Evolutionary conservation across 2,329 filamentous ascomycete genomes (phyloP).

Genomic region (Monosporascus sp.): DNA sequence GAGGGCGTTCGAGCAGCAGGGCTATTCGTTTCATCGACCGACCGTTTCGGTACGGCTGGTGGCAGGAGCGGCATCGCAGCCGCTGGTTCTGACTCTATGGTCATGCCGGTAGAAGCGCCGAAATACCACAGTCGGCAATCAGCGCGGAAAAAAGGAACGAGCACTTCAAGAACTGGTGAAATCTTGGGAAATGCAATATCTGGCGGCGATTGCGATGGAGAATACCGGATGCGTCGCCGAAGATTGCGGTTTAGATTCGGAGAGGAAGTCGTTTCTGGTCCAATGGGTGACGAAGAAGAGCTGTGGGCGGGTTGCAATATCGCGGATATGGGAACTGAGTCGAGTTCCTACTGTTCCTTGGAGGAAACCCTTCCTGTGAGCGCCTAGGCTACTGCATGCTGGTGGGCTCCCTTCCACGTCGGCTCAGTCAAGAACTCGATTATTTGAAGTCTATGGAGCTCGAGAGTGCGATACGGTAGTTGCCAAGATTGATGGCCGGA

Average conservation of each 20-base stretch:
- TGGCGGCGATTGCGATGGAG: neutral
- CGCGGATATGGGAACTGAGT: neutral
- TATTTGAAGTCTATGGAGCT: neutral
- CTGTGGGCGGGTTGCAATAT: neutral
- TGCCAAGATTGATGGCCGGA: neutral
- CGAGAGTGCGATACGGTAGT: neutral
- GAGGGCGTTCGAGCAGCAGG: constrained; percentile 29
- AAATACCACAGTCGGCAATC: constrained; percentile 10
- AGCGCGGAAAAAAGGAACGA: neutral
- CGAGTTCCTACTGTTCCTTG: neutral
- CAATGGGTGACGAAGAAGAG: neutral
- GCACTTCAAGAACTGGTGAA: neutral
- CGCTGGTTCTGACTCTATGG: constrained; percentile 25
- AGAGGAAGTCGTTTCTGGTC: neutral
- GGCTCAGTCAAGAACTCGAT: neutral
- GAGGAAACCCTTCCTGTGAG: neutral
- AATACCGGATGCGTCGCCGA: neutral
- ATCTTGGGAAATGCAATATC: neutral
- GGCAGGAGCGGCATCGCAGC: constrained; percentile 19
- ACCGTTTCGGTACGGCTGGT: constrained; percentile 19
- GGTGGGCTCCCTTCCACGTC: neutral
- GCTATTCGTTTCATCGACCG: constrained; percentile 29
- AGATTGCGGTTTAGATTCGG: neutral
- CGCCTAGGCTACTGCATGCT: neutral
- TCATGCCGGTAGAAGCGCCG: constrained; percentile 24